Evolutionary conservation across 164 flowering plant species (phyloP).

Genomic region (Aristolochia contorta): DNA sequence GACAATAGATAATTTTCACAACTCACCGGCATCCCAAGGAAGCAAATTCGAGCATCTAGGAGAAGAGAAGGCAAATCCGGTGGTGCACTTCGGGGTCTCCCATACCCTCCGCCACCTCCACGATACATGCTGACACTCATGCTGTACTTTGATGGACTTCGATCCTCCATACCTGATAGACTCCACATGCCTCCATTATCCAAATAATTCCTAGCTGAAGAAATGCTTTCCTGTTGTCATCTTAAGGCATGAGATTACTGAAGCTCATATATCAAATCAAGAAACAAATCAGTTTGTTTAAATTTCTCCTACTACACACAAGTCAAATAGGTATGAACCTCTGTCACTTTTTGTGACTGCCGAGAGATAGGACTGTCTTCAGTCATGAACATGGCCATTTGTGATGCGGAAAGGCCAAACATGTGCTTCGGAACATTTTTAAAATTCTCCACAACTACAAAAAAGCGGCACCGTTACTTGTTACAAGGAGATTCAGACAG

Average conservation of each 20-base stretch:
- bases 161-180: constrained; percentile 30
- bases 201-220: constrained; percentile 58
- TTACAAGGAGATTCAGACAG: not conserved
- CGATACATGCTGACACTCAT: constrained; percentile 69
- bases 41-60: constrained; percentile 72
- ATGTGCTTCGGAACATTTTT: constrained; percentile 63
- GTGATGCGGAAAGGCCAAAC: constrained; percentile 75
- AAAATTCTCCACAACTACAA: constrained; percentile 75
- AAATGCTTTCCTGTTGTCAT: constrained; percentile 57
- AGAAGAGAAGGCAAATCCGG: constrained; percentile 95
- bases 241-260: constrained; percentile 8
- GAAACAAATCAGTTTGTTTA: not conserved
- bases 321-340: constrained; percentile 29
- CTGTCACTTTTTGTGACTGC: constrained; percentile 58
- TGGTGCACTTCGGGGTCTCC: constrained; percentile 63
- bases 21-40: constrained; percentile 91
- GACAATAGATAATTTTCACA: not conserved
- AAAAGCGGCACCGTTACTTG: constrained; percentile 5
- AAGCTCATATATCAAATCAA: not conserved
- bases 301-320: not conserved
- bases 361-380: constrained; percentile 63
- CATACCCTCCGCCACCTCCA: constrained; percentile 61
- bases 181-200: constrained; percentile 71
- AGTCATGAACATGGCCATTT: constrained; percentile 90
- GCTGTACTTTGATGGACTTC: constrained; percentile 47